A percentile compares a stretch with the other conserved stretches of the same genome.
Conservation (phyloP, 768 basidiomycete species). For the Tulasnella sp. region DNA sequence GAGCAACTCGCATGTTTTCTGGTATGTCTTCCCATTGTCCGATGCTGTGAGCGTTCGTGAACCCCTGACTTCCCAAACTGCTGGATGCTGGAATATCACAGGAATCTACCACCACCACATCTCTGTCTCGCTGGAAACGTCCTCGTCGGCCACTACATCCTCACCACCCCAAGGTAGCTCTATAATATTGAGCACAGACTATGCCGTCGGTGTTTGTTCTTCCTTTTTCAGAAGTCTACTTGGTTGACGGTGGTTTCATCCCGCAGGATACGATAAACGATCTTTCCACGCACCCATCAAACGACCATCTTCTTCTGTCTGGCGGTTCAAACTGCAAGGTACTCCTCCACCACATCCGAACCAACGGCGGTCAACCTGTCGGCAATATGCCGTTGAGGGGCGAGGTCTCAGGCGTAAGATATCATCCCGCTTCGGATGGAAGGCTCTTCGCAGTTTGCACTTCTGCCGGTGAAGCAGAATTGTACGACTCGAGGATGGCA, state of each 20-base stretch:
- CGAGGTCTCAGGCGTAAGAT: conserved; percentile 10
- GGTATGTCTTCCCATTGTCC: not conserved
- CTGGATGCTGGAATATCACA: not conserved
- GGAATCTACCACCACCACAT: not conserved
- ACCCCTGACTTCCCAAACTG: not conserved
- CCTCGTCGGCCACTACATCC: not conserved
- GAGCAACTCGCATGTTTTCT: not conserved
- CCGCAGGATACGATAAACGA: conserved; percentile 21
- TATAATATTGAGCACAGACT: not conserved
- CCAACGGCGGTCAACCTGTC: not conserved
- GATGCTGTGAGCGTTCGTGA: not conserved
- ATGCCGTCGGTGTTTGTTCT: not conserved
- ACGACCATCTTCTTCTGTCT: conserved; percentile 9
- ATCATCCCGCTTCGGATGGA: conserved; percentile 13
- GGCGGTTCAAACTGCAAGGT: not conserved
- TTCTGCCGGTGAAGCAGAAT: not conserved
- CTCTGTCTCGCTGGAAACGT: not conserved
- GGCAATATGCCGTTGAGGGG: not conserved
- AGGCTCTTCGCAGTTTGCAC: conserved; percentile 11
- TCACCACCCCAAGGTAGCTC: not conserved
- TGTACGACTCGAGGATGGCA: conserved; percentile 17
- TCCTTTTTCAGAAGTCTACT: not conserved
- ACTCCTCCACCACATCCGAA: not conserved
- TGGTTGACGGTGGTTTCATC: not conserved
- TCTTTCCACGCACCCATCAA: conserved; percentile 20